A percentile compares a stretch with the other conserved stretches of the same genome.
phyloP scores from a whole-genome alignment of 768 basidiomycete species.

The Rhizopogon vesiculosus region DNA sequence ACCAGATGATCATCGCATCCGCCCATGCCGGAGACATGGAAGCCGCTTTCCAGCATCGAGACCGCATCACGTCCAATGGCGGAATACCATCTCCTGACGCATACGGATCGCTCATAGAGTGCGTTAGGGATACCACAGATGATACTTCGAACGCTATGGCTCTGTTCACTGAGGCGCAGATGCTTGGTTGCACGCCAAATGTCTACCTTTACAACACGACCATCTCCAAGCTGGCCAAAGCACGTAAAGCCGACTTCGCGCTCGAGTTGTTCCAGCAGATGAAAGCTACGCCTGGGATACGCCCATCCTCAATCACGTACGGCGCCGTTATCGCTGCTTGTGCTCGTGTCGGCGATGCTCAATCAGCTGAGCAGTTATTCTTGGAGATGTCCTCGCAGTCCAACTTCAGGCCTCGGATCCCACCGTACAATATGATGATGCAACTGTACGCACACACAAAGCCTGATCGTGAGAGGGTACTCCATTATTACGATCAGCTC shows the following conservation, averaged over 20 bases:
- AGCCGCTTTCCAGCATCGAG: constrained; percentile 75
- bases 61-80: constrained; percentile 71
- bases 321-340: constrained; percentile 93
- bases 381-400: constrained; percentile 70
- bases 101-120: constrained; percentile 85
- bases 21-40: constrained; percentile 80
- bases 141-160: constrained; percentile 85
- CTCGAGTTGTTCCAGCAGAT: constrained; percentile 85
- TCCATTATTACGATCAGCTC: constrained; percentile 74
- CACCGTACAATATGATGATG: constrained; percentile 99
- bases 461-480: constrained; percentile 72
- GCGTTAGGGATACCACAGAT: constrained; percentile 92
- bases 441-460: constrained; percentile 91
- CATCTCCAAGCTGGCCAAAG: constrained; percentile 93
- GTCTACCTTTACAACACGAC: constrained; percentile 95
- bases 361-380: constrained; percentile 80
- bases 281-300: constrained; percentile 53
- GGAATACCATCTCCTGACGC: constrained; percentile 82
- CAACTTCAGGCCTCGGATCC: constrained; percentile 84
- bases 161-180: constrained; percentile 75
- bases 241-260: constrained; percentile 88
- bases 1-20: constrained; percentile 83
- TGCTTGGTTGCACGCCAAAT: constrained; percentile 68
- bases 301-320: constrained; percentile 85
- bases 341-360: constrained; percentile 85